phyloP scores from a whole-genome alignment of 179 eudicot genomes.

The Spinacia oleracea region DNA sequence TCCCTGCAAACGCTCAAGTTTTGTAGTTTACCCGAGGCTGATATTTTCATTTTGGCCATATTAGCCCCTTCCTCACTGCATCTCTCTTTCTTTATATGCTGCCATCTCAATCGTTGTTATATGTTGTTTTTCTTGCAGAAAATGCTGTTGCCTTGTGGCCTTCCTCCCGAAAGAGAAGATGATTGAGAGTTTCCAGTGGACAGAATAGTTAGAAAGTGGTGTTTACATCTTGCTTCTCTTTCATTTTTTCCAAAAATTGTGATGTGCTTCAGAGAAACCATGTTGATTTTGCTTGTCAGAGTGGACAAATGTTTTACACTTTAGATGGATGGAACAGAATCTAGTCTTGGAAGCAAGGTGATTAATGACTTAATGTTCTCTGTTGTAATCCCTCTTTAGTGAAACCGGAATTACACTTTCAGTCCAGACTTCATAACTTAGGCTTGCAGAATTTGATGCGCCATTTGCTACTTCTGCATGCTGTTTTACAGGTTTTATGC shows the following conservation, averaged over 20 bases:
- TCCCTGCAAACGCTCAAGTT: neutral
- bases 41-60: too few species aligned
- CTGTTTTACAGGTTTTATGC: too few species aligned
- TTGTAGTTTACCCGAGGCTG: too few species aligned
- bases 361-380: neutral
- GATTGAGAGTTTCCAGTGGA: neutral
- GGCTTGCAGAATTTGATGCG: neutral
- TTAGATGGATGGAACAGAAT: neutral
- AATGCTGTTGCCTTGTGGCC: constrained; percentile 35
- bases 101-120: neutral
- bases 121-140: constrained; percentile 23
- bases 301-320: neutral
- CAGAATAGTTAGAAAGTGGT: too few species aligned
- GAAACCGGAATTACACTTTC: neutral
- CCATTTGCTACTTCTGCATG: neutral
- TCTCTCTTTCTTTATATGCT: neutral
- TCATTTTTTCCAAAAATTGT: neutral
- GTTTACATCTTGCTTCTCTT: neutral
- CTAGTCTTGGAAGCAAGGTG: neutral
- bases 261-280: neutral
- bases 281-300: neutral
- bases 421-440: too few species aligned
- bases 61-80: neutral
- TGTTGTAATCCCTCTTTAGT: neutral
- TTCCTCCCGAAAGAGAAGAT: constrained; percentile 35